phyloP scores from a whole-genome alignment of 768 basidiomycete species.

The Termitomyces titanicus region DNA sequence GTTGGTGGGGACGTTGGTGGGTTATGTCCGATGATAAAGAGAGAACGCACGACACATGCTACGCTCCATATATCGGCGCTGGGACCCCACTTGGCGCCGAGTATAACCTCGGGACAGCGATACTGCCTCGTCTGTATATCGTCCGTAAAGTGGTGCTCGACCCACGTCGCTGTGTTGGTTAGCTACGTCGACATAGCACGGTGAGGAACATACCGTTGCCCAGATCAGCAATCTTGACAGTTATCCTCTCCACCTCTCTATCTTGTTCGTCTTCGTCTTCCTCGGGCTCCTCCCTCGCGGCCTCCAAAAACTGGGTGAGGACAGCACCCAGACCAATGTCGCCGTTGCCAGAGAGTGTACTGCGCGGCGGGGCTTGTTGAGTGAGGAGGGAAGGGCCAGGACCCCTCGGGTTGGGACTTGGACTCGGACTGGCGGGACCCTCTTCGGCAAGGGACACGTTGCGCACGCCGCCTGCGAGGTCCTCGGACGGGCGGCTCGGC shows the following conservation, averaged over 20 bases:
- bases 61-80: slow-evolving; percentile 98
- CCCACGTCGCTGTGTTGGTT: slow-evolving; percentile 84
- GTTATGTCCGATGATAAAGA: neutral
- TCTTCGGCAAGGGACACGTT: slow-evolving; percentile 31
- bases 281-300: slow-evolving; percentile 12
- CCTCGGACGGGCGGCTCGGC: neutral
- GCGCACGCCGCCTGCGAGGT: slow-evolving; percentile 32
- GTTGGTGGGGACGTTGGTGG: neutral
- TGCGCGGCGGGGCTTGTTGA: slow-evolving; percentile 28
- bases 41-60: slow-evolving; percentile 80
- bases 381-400: slow-evolving; percentile 69
- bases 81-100: slow-evolving; percentile 94
- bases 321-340: too few relatives aligned
- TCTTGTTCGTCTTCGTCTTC: slow-evolving; percentile 14
- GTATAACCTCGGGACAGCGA: slow-evolving; percentile 94
- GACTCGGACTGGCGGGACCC: neutral
- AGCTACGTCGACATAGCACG: too few relatives aligned
- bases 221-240: slow-evolving; percentile 98
- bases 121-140: slow-evolving; percentile 98
- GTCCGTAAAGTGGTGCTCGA: slow-evolving; percentile 96
- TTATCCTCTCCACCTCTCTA: slow-evolving; percentile 69
- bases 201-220: slow-evolving; percentile 83
- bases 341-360: neutral
- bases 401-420: neutral
- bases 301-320: slow-evolving; percentile 1